Evolutionary conservation across 2,329 filamentous ascomycete species (phyloP), one percentile per base, ranked within the genome.

Genomic region (Davidsoniella eucalypti): DNA sequence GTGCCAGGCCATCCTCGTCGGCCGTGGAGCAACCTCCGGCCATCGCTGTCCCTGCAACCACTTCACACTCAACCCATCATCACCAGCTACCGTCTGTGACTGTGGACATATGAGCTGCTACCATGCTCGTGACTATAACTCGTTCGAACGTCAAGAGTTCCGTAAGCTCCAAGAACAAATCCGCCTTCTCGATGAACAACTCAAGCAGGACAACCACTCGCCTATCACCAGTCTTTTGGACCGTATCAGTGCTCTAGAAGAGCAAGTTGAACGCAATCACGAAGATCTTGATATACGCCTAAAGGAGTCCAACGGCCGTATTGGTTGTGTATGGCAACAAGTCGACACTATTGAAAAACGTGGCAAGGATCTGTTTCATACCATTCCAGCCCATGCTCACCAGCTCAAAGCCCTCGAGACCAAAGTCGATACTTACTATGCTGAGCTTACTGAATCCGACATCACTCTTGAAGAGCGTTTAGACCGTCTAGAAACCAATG

Each of bases 91-190:
- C 49, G 69, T 64, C 17, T 79, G 75, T 56, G 69, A 75, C 47
- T 79, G 75, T 56, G 75, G 75, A 5, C 75, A 79, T 58, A 67
- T 76, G 49, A 72, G 75, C 33, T 78, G 75, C 60, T 79, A 72
- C 57, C 75, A 79, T 57, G 63, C 71, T 52, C 65, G 67, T 55
- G 66, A 67, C n/a, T 62, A 67, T 25, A 68, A 73, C 10, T 62
- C 68, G 5, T 60, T 61, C 1, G 69, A 69, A 52, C 67, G 61
- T 52, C 63, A 63, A 17, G 74, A 76, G 54, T 57, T 75, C 21
- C 70, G 72, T 36, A 63, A 65, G 18, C 63, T 78, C 53, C 68
- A 64, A 54, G 66, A 67, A 49, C 71, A 67, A 46, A 64, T 71
- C 46, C 61, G 64, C 47, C 53, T 62, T 18, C 60, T 75, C 14